Evolutionary conservation across 2,329 filamentous ascomycete species (phyloP).

Genomic region (Leptodontidium sp.): DNA sequence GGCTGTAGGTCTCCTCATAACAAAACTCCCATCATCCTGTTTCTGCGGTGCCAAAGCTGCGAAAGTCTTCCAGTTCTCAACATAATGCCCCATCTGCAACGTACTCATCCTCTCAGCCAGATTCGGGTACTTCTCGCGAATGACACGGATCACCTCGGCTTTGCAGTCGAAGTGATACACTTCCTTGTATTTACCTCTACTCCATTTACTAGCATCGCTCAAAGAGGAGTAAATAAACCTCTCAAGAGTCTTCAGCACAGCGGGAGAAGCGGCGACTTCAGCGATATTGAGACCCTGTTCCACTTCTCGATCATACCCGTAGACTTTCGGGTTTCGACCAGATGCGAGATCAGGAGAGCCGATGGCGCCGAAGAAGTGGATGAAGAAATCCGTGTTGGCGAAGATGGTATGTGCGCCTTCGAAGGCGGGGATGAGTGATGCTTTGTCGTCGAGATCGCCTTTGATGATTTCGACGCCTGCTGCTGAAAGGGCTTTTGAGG

Average conservation of each 20-base stretch:
- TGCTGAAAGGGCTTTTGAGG: conserved; percentile 50
- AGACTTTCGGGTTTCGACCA: conserved; percentile 36
- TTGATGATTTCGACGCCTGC: conserved; percentile 55
- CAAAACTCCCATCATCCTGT: background rate
- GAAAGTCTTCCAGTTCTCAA: conserved; percentile 42
- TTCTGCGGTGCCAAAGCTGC: conserved; percentile 18
- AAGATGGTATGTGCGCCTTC: conserved; percentile 50
- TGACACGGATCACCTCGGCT: conserved; percentile 44
- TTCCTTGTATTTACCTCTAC: conserved; percentile 49
- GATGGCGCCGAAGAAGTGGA: conserved; percentile 32
- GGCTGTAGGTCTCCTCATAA: conserved; percentile 1
- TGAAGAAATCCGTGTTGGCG: conserved; percentile 49
- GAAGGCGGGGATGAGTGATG: conserved; percentile 45
- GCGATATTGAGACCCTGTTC: conserved; percentile 47
- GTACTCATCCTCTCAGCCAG: conserved; percentile 47
- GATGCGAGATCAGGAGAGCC: conserved; percentile 29
- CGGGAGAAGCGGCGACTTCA: conserved; percentile 43
- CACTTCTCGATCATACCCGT: conserved; percentile 40
- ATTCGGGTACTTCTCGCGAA: conserved; percentile 33
- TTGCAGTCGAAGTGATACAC: conserved; percentile 52
- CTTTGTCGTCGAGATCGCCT: conserved; percentile 37
- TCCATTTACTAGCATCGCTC: conserved; percentile 46
- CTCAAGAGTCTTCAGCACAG: conserved; percentile 40
- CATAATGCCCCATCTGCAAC: conserved; percentile 49
- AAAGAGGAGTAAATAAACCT: conserved; percentile 38